Percentiles rank a stretch among this genome's conserved stretches.
phyloP scores from a whole-genome alignment of 2,329 filamentous ascomycete species.

The Fusarium pininemorale region DNA sequence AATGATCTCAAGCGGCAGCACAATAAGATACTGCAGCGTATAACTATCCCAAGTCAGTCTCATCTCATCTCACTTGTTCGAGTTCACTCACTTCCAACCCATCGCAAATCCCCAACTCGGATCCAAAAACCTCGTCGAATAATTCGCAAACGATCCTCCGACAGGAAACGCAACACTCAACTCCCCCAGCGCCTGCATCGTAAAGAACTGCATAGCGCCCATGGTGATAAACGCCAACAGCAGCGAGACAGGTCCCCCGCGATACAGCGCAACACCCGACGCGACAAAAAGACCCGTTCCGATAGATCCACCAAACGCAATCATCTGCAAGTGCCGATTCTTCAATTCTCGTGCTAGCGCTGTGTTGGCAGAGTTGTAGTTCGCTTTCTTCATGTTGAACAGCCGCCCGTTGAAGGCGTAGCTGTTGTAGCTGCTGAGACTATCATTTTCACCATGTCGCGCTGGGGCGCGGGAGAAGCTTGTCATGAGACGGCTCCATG shows the following conservation, averaged over 20 bases:
- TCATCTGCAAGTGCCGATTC: constrained; percentile 67
- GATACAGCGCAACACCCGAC: constrained; percentile 75
- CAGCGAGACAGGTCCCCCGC: constrained; percentile 79
- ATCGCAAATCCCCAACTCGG: constrained; percentile 95
- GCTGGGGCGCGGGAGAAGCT: constrained; percentile 28
- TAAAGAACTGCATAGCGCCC: constrained; percentile 89
- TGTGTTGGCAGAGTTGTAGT: constrained; percentile 79
- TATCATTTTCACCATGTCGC: background rate
- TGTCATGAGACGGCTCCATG: constrained; percentile 10
- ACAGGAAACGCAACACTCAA: constrained; percentile 90
- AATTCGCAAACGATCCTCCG: constrained; percentile 89
- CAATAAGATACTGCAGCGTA: constrained; percentile 84
- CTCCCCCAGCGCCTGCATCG: constrained; percentile 89
- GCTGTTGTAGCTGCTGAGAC: constrained; percentile 18
- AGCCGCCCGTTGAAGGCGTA: constrained; percentile 43
- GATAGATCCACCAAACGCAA: constrained; percentile 79
- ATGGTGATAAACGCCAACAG: constrained; percentile 80
- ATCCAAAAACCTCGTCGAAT: constrained; percentile 92
- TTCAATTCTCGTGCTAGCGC: constrained; percentile 80
- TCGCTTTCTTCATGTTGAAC: constrained; percentile 64
- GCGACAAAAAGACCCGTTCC: constrained; percentile 88
- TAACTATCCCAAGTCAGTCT: constrained; percentile 61
- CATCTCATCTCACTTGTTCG: background rate
- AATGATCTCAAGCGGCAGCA: constrained; percentile 85
- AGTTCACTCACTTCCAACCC: constrained; percentile 78